Percentiles rank a stretch among this genome's conserved stretches.
Conservation (phyloP, 1,139 yeast species). For the Pichia sp. region DNA sequence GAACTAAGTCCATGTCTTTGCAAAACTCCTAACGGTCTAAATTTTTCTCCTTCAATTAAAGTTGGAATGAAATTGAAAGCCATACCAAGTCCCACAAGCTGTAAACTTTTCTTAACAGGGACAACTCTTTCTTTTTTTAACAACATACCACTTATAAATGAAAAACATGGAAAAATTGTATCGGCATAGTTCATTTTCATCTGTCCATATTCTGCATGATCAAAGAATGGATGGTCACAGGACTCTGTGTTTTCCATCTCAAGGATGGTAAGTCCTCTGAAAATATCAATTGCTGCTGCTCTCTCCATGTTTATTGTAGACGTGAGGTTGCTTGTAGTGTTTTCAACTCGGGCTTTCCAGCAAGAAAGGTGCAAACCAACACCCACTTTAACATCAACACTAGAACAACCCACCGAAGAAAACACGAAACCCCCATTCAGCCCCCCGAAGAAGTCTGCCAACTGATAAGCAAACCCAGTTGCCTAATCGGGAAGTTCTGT, state of each 20-base stretch:
- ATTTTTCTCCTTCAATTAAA: constrained; percentile 13
- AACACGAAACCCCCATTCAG: no score
- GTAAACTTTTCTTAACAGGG: constrained; percentile 23
- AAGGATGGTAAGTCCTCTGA: constrained; percentile 32
- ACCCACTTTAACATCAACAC: no score
- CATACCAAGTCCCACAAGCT: constrained; percentile 32
- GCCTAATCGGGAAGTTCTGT: no score
- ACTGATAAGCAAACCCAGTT: no score
- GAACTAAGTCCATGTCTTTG: constrained; percentile 34
- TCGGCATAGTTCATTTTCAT: constrained; percentile 31
- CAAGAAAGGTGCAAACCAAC: no score
- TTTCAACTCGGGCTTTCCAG: no score
- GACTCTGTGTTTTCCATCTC: constrained; percentile 33
- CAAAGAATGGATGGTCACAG: constrained; percentile 21
- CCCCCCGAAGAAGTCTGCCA: no score
- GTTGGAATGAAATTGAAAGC: constrained; percentile 28
- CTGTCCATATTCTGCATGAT: constrained; percentile 29
- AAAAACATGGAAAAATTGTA: constrained; percentile 34
- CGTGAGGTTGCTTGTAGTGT: no score
- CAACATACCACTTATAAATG: constrained; percentile 32
- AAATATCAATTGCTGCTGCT: constrained; percentile 22
- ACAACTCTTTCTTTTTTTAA: constrained; percentile 14
- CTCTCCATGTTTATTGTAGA: constrained; percentile 1
- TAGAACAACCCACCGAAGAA: no score
- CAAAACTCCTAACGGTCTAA: constrained; percentile 33